Percentiles rank a stretch among this genome's conserved stretches.
Evolutionary conservation across 805 yeast species (phyloP).

Genomic region (Candida nemodendra): DNA sequence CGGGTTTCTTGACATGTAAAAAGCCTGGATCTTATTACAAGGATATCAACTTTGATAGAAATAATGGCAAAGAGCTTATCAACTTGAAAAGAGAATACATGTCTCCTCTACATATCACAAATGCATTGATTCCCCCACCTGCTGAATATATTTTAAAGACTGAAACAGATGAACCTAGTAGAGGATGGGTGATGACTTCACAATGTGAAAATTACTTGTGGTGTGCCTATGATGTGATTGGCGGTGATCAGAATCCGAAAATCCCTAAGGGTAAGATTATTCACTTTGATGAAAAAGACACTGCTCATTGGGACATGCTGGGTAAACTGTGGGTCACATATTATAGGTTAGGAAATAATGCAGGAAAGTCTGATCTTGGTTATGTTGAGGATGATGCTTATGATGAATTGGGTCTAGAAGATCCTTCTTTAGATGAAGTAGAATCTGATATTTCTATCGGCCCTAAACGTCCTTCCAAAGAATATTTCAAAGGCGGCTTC

Average conservation of each 20-base stretch:
- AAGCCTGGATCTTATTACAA: constrained; percentile 39
- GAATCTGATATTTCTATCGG: constrained; percentile 10
- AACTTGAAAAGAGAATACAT: constrained; percentile 37
- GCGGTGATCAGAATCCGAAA: constrained; percentile 42
- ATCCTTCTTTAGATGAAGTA: constrained; percentile 9
- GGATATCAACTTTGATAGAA: constrained; percentile 35
- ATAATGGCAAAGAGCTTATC: constrained; percentile 24
- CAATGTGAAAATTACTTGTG: constrained; percentile 57
- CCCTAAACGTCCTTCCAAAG: constrained; percentile 3
- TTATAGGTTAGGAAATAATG: constrained; percentile 29
- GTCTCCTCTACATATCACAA: constrained; percentile 41
- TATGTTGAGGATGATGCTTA: constrained; percentile 32
- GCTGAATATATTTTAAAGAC: constrained; percentile 32
- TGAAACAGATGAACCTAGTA: constrained; percentile 42
- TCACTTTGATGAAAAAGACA: constrained; percentile 31
- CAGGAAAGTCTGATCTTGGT: constrained; percentile 25
- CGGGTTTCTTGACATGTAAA: constrained; percentile 65
- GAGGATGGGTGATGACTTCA: constrained; percentile 54
- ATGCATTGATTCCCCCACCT: constrained; percentile 54
- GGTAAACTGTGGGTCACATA: constrained; percentile 55
- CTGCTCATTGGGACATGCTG: constrained; percentile 38
- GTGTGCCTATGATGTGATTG: constrained; percentile 60
- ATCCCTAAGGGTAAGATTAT: constrained; percentile 46
- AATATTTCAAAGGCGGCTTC: constrained; percentile 23
- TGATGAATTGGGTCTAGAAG: constrained; percentile 31